Evolutionary conservation across 208 protist genomes (phyloP).

Genomic region (Naegleria fowleri): DNA sequence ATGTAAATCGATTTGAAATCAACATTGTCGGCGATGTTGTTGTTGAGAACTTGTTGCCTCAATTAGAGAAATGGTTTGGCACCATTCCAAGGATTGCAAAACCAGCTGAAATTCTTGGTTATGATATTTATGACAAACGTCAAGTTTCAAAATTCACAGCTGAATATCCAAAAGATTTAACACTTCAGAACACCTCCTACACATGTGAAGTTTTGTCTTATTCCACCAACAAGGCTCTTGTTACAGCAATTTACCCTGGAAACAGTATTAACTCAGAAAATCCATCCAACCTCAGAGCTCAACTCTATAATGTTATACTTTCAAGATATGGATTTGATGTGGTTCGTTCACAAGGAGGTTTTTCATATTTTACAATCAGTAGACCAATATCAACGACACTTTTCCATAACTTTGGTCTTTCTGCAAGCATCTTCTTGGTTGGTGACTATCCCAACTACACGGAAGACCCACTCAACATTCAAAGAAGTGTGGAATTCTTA

Average conservation of each 20-base stretch:
- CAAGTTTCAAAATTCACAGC: neutral
- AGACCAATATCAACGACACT: neutral
- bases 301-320: neutral
- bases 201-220: neutral
- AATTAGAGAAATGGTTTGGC: neutral
- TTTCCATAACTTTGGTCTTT: neutral
- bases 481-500: neutral
- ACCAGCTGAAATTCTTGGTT: neutral
- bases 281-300: neutral
- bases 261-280: neutral
- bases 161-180: neutral
- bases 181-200: neutral
- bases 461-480: neutral
- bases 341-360: neutral
- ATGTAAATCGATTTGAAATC: conserved; percentile 11
- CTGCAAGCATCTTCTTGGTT: neutral
- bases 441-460: neutral
- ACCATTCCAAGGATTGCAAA: neutral
- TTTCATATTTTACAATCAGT: neutral
- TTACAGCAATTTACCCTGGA: neutral
- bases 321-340: neutral
- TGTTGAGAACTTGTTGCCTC: neutral
- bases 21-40: neutral
- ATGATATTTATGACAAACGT: neutral
- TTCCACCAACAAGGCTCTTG: neutral